phyloP scores from a whole-genome alignment of 495 filamentous ascomycete species.

The Neurospora sp. region DNA sequence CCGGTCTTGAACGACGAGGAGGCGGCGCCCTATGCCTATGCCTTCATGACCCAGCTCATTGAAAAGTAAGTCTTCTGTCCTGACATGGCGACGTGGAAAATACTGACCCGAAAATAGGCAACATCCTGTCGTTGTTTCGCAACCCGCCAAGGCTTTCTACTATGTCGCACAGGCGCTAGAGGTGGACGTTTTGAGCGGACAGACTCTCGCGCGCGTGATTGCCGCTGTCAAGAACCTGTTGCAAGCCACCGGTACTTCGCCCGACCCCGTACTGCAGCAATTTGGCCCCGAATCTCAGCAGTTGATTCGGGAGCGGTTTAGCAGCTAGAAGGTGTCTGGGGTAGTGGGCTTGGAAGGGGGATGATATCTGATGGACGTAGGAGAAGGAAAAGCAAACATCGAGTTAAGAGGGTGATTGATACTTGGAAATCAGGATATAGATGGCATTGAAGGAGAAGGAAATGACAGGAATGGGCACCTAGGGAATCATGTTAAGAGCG shows the following conservation, averaged over 20 bases:
- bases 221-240: constrained; percentile 64
- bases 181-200: constrained; percentile 77
- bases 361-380: not conserved
- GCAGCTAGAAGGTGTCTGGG: constrained; percentile 23
- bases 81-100: not conserved
- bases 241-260: constrained; percentile 55
- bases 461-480: not conserved
- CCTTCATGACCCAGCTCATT: constrained; percentile 82
- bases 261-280: constrained; percentile 55
- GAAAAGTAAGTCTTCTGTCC: constrained; percentile 67
- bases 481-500: not conserved
- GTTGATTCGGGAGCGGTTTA: constrained; percentile 62
- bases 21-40: constrained; percentile 92
- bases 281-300: constrained; percentile 68
- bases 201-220: constrained; percentile 63
- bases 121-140: constrained; percentile 69
- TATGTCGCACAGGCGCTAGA: constrained; percentile 81
- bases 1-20: constrained; percentile 94
- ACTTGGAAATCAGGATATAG: not conserved
- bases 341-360: not conserved
- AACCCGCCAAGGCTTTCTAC: constrained; percentile 69
- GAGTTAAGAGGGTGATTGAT: not conserved
- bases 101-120: constrained; percentile 43
- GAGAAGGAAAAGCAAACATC: not conserved
- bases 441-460: not conserved